Evolutionary conservation across 495 filamentous ascomycete species (phyloP).

Genomic region (Daldinia concentrica): DNA sequence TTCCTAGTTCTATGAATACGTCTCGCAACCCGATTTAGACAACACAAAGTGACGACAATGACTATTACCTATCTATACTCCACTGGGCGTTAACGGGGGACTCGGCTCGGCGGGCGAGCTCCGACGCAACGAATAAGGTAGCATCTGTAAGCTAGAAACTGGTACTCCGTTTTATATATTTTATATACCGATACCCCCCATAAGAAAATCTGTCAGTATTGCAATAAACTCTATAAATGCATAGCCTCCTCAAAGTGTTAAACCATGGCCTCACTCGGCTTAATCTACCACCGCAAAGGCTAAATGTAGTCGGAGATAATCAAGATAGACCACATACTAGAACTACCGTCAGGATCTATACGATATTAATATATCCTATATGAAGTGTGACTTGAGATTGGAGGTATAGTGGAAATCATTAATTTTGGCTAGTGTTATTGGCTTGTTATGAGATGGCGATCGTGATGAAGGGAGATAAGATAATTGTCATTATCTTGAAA

Average conservation of each 20-base stretch:
- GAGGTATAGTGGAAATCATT: slow-evolving; percentile 1
- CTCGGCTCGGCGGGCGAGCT: neutral
- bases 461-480: neutral
- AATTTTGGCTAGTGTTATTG: slow-evolving; percentile 11
- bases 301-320: slow-evolving; percentile 14
- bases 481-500: neutral
- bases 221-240: too few species aligned
- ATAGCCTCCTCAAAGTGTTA: neutral
- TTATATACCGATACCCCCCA: too few species aligned
- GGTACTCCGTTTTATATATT: too few species aligned
- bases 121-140: neutral
- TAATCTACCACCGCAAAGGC: slow-evolving; percentile 17
- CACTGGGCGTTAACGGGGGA: neutral
- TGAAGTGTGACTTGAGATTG: slow-evolving; percentile 2
- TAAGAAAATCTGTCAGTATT: too few species aligned
- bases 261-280: slow-evolving; percentile 7
- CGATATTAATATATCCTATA: slow-evolving; percentile 30
- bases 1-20: neutral
- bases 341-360: slow-evolving; percentile 29
- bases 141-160: neutral
- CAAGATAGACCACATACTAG: neutral
- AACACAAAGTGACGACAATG: neutral
- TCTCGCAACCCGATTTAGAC: neutral
- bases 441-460: slow-evolving; percentile 13
- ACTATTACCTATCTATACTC: neutral